Evolutionary conservation across 2,329 filamentous ascomycete species (phyloP).

Genomic region (Amphichorda felina): DNA sequence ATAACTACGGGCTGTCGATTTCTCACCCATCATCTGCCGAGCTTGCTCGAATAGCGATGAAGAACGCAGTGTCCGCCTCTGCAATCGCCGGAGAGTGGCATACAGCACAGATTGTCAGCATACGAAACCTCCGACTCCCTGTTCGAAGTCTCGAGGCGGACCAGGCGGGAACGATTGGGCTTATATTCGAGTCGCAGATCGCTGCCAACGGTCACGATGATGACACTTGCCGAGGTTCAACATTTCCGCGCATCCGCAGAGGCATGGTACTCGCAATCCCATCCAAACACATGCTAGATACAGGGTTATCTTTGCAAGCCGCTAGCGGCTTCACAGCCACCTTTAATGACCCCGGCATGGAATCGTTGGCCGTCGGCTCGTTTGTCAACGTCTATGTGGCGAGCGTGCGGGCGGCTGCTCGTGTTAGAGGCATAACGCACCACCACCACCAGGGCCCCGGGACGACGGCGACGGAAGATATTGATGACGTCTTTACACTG

Average conservation of each 20-base stretch:
- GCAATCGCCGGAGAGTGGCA: slow-evolving; percentile 61
- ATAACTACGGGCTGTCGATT: slow-evolving; percentile 35
- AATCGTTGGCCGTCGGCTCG: slow-evolving; percentile 51
- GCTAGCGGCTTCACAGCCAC: slow-evolving; percentile 59
- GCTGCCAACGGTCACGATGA: neutral
- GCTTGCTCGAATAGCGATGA: slow-evolving; percentile 37
- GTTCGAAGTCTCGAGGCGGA: slow-evolving; percentile 64
- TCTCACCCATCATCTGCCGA: slow-evolving; percentile 43
- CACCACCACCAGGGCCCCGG: slow-evolving; percentile 12
- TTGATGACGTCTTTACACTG: slow-evolving; percentile 47
- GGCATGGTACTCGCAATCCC: slow-evolving; percentile 72
- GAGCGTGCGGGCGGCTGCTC: slow-evolving; percentile 72
- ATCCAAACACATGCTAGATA: slow-evolving; percentile 43
- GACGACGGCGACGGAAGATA: slow-evolving; percentile 22
- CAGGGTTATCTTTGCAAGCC: slow-evolving; percentile 46
- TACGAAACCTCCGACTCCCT: slow-evolving; percentile 77
- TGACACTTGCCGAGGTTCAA: neutral
- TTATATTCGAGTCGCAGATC: slow-evolving; percentile 38
- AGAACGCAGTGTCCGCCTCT: slow-evolving; percentile 39
- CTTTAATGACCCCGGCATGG: slow-evolving; percentile 54
- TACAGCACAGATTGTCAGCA: slow-evolving; percentile 67
- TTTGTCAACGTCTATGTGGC: slow-evolving; percentile 77
- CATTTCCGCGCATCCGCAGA: slow-evolving; percentile 44
- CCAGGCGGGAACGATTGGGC: slow-evolving; percentile 81
- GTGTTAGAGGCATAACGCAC: slow-evolving; percentile 47